These are phyloP conservation scores for Rosa chinensis DNA, from an alignment of 306 rosid genomes.

Conservation along the genomic window DNA sequence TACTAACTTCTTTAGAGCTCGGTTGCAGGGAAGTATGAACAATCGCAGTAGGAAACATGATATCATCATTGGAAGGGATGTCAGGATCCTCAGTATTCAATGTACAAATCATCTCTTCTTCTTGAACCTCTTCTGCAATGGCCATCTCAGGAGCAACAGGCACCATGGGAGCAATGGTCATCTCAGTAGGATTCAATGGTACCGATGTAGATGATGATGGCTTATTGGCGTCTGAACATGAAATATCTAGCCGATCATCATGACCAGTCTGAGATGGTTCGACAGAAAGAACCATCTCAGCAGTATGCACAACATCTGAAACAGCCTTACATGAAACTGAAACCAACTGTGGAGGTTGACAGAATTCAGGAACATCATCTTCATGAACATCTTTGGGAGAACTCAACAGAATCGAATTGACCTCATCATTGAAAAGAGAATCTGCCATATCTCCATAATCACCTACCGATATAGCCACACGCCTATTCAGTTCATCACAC, in stretches of 20 bases:
- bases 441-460: constrained; percentile 31
- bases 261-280: constrained; percentile 23
- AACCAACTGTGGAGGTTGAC: constrained; percentile 34
- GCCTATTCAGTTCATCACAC: constrained; percentile 27
- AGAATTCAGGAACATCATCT: constrained; percentile 27
- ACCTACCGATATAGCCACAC: constrained; percentile 29
- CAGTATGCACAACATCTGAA: constrained; percentile 23
- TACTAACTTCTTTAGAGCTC: constrained; percentile 28
- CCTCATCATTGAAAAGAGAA: constrained; percentile 28
- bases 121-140: constrained; percentile 16
- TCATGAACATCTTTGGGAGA: constrained; percentile 46
- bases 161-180: neutral
- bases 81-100: constrained; percentile 67
- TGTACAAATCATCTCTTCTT: constrained; percentile 38
- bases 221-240: constrained; percentile 34
- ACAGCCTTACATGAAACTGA: constrained; percentile 22
- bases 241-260: constrained; percentile 28
- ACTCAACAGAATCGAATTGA: constrained; percentile 38
- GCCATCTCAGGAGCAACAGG: constrained; percentile 23
- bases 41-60: constrained; percentile 2
- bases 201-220: constrained; percentile 21
- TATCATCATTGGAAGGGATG: constrained; percentile 52
- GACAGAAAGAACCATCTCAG: constrained; percentile 28
- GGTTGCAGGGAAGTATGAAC: constrained; percentile 22
- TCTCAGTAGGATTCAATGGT: constrained; percentile 22